A percentile compares a stretch with the other conserved stretches of the same genome.
These are phyloP conservation scores for Camellia lanceoleosa DNA, from an alignment of 148 eudicot genomes.

Conservation along the genomic window DNA sequence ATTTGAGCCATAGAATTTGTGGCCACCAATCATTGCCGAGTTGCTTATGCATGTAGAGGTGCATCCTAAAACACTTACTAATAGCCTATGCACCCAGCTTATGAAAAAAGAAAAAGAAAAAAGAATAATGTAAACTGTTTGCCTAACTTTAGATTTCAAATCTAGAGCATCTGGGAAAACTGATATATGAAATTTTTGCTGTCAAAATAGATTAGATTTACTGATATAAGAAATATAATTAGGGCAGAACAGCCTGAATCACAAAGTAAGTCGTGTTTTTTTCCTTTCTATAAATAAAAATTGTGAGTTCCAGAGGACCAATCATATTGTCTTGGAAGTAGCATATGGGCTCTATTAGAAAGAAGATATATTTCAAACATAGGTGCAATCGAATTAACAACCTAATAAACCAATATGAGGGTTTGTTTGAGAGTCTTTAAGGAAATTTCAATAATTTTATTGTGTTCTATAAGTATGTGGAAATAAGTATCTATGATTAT, in stretches of 20 bases:
- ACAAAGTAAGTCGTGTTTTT: neutral
- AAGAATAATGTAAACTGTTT: neutral
- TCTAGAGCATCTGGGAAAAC: neutral
- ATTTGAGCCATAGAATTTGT: too few species aligned
- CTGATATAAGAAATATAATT: neutral
- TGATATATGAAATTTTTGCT: neutral
- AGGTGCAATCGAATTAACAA: too few species aligned
- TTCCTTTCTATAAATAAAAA: too few species aligned
- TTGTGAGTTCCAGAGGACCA: too few species aligned
- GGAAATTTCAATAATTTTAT: too few species aligned
- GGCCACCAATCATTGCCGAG: too few species aligned
- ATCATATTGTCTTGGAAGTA: neutral
- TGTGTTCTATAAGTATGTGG: too few species aligned
- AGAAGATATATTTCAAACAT: too few species aligned
- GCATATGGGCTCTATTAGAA: neutral
- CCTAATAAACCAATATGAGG: too few species aligned
- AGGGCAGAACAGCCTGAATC: neutral
- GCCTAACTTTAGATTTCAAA: conserved; percentile 10
- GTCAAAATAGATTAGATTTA: neutral
- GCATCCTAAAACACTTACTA: neutral
- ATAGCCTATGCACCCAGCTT: neutral
- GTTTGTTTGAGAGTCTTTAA: too few species aligned
- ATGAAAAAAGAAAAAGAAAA: neutral
- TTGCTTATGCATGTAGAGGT: neutral
- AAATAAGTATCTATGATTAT: too few species aligned